A percentile compares a stretch with the other conserved stretches of the same genome.
These are phyloP conservation scores for Phellopilus nigrolimitatus DNA, from an alignment of 1,284 basidiomycete species.

Conservation along the genomic window DNA sequence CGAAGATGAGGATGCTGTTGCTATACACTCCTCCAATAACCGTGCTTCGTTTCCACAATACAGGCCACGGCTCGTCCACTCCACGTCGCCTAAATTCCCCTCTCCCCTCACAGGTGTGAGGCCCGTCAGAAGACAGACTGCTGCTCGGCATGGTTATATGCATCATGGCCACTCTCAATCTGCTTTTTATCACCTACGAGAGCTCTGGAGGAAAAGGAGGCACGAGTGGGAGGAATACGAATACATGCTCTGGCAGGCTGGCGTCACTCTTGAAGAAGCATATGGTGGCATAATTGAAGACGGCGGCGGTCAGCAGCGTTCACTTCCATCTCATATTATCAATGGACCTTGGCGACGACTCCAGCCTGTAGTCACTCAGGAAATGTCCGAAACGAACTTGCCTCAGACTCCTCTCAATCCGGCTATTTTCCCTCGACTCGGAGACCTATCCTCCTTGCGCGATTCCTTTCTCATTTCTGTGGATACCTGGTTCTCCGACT, in stretches of 20 bases:
- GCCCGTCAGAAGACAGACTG: slow-evolving; percentile 3
- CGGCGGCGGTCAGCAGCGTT: not conserved
- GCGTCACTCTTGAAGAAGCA: slow-evolving; percentile 9
- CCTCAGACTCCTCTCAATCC: slow-evolving; percentile 7
- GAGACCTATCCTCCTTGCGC: slow-evolving; percentile 16
- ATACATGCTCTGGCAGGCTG: slow-evolving; percentile 10
- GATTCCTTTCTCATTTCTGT: slow-evolving; percentile 19
- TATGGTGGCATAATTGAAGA: slow-evolving; percentile 17
- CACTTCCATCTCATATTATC: slow-evolving; percentile 2
- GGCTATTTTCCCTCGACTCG: slow-evolving; percentile 18
- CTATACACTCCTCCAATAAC: not conserved
- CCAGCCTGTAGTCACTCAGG: not conserved
- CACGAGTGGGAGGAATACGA: slow-evolving; percentile 19
- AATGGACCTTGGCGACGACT: slow-evolving; percentile 5
- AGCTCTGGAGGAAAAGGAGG: slow-evolving; percentile 16
- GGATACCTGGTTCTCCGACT: slow-evolving; percentile 17
- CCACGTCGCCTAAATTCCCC: slow-evolving; percentile 14
- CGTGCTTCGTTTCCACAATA: not conserved
- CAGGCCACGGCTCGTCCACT: slow-evolving; percentile 3
- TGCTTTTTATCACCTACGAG: slow-evolving; percentile 8
- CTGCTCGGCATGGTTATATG: slow-evolving; percentile 11
- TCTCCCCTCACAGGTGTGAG: slow-evolving; percentile 16
- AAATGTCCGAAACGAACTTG: not conserved
- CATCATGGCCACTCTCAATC: slow-evolving; percentile 18
- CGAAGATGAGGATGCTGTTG: slow-evolving; percentile 7